Evolutionary conservation across 192 early-diverging fungal genomes (phyloP), one percentile per base, ranked within the genome.

Genomic region (Paraglomus brasilianum): DNA sequence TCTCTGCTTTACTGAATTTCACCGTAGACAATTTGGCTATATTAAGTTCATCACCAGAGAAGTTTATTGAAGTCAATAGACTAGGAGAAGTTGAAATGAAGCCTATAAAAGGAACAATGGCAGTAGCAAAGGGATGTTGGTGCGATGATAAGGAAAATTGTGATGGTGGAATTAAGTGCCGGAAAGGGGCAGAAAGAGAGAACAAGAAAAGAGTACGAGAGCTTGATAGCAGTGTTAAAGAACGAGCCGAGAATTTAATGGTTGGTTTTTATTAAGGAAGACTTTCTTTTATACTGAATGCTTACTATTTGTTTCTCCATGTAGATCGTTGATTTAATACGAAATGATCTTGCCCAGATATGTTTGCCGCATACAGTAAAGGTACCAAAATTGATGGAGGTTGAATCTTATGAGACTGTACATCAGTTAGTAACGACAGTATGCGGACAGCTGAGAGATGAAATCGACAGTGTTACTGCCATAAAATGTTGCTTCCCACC

Each of bases 171-270:
- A 66, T 63, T 8, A 19, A 55, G 4, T 85, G 84, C 56, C 68
- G 75, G 47, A 57, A 73, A 10, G 70, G 51, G 0, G 70, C 62
- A 47, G 47, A 43, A 19, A 39, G 72, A 24, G 80, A 83, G 41
- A 73, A 83, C 46, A 63, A 82, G 46, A 30, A 51, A 39, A 68
- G 86, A 4, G 73, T 82, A 38, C 57, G 75, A 11, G 72, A 42
- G 0, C 71, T 98, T 45, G 82, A 77, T 41, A 69, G 69, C 14
- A 86, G 89, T 76, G 85, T 91, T 63, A 98, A 98, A 78, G 94
- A 97, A 74, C 85, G 92, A 1, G 92, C 93, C 0, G 97, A 98
- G 72, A 98, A 98, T 76, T 76, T 98, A 51, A 98, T 98, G 97
- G 91, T 92, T 77, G 48, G 60, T 44, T 53, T 15, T 9, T 11